Conservation (phyloP, 768 basidiomycete genomes). For the Kwoniella heveanensis region DNA sequence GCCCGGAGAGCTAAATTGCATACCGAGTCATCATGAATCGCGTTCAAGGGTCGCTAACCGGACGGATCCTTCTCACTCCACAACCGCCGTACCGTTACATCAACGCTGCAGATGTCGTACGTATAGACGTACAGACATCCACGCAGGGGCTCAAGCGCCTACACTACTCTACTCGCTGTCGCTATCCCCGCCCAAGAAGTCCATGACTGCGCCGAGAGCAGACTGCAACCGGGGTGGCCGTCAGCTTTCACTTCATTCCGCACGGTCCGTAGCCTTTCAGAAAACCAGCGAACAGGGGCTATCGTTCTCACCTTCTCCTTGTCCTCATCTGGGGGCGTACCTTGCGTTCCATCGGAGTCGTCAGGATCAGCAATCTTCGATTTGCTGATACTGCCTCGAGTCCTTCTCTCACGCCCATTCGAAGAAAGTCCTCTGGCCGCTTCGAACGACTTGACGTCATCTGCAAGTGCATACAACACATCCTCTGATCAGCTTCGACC, state of each 20-base stretch:
- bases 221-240: constrained; percentile 13
- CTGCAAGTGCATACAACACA: constrained; percentile 16
- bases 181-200: constrained; percentile 34
- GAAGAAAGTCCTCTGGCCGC: constrained; percentile 38
- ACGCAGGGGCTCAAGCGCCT: no score
- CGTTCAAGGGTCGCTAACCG: no score
- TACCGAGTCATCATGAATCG: no score
- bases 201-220: constrained; percentile 35
- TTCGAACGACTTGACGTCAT: constrained; percentile 49
- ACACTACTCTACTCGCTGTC: constrained; percentile 11
- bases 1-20: no score
- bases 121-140: no score
- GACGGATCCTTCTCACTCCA: no score
- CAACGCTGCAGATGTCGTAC: no score
- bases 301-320: constrained; percentile 23
- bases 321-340: neutral
- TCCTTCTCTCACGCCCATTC: neutral
- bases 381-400: neutral
- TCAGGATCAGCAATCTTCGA: constrained; percentile 1
- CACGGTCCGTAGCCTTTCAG: no score
- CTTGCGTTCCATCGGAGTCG: constrained; percentile 1
- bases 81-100: no score
- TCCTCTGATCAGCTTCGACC: neutral
- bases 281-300: no score
- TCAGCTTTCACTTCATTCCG: no score